A percentile compares a stretch with the other conserved stretches of the same genome.
phyloP scores from a whole-genome alignment of 2,329 filamentous ascomycete species.

The Apiospora hydei region DNA sequence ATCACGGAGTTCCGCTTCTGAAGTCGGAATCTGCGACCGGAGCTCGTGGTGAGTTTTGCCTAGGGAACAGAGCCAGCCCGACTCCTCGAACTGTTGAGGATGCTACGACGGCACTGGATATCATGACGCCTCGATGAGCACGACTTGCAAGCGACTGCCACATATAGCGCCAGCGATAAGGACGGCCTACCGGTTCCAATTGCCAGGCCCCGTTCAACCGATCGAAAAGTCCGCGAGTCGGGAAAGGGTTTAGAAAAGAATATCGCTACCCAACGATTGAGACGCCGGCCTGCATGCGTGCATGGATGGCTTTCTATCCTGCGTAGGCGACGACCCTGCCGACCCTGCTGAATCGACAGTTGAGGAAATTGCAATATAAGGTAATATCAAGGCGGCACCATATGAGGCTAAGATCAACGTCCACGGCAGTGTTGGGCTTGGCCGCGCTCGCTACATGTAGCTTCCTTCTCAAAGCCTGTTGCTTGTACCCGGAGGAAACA shows the following conservation, averaged over 20 bases:
- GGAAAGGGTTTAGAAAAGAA: not conserved
- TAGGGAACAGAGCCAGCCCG: not conserved
- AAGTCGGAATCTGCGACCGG: not conserved
- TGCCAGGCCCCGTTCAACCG: conserved; percentile 7
- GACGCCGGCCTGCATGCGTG: conserved; percentile 1
- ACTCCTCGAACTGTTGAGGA: not conserved
- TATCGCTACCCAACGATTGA: not conserved
- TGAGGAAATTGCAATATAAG: conserved; percentile 17
- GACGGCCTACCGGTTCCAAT: not conserved
- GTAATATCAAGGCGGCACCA: not conserved
- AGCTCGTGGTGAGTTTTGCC: not conserved
- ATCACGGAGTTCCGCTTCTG: not conserved
- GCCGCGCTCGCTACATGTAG: not conserved
- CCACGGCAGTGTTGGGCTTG: not conserved
- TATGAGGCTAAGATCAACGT: conserved; percentile 9
- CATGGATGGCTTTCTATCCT: not conserved
- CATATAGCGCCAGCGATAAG: conserved; percentile 1
- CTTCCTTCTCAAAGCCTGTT: not conserved
- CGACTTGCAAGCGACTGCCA: not conserved
- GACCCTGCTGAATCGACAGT: not conserved
- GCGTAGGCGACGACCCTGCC: not conserved
- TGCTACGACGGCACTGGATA: not conserved
- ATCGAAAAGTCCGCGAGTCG: not conserved
- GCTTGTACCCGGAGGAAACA: not conserved
- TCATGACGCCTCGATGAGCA: not conserved